Evolutionary conservation across 2,329 filamentous ascomycete genomes (phyloP), one percentile per base, ranked within the genome.

Genomic region (Colletotrichum cordylinicola): DNA sequence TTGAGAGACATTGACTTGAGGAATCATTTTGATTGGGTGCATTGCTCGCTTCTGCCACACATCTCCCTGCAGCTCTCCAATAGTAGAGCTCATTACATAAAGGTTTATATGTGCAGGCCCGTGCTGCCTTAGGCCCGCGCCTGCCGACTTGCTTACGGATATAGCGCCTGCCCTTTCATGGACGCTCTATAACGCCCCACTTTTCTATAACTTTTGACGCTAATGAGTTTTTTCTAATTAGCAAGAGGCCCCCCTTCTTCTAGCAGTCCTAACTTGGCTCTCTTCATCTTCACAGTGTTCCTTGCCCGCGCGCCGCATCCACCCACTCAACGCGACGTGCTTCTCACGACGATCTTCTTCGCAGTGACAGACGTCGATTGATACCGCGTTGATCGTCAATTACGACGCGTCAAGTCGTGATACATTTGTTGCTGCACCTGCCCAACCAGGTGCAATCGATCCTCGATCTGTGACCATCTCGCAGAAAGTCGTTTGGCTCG

Each of bases 221-320:
- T 70, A 70, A 35, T 29, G 15, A 56, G 15, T 55, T 72, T 66
- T 72, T 66, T 18, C 27, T 72, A 58, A 66, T 67, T 72, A 72
- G 31, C 35, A 48, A 43, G 29, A n/a, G 21, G 6, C 55, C 67
- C 56, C 67, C n/a, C 33, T 31, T 33, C 37, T 39, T 68, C 18
- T 62, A 15, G 52, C 29, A 12, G 10, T 37, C 31, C 24, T 29
- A 24, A 15, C 21, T 60, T 67, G n/a, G 33, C 48, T 18, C 7
- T 33, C 29, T 37, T 33, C n/a, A 61, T 9, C 12, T 4, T n/a
- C n/a, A n/a, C n/a, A n/a, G n/a, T n/a, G n/a, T n/a, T 52, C 43
- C 27, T 35, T 61, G 27, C 24, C 58, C 58, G 58, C 58, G 58
- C 15, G 21, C 33, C 24, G 24, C 55, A 29, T 21, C 58, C 61